Evolutionary conservation across 2,329 filamentous ascomycete species (phyloP).

Genomic region (Botrytis tulipae): DNA sequence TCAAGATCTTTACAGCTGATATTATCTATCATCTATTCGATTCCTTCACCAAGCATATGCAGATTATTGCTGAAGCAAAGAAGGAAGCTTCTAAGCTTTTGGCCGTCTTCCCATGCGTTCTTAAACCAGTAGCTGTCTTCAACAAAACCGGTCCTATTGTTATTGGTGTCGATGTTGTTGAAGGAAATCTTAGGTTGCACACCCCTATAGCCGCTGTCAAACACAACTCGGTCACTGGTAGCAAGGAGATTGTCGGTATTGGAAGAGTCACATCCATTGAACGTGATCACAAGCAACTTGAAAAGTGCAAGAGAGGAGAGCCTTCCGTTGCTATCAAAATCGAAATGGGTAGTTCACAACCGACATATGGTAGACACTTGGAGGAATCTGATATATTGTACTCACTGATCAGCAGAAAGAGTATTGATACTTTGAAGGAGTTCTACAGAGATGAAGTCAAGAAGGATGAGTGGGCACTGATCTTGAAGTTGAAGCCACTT

Average conservation of each 20-base stretch:
- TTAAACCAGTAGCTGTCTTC: slow-evolving; percentile 88
- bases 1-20: slow-evolving; percentile 98
- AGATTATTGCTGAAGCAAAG: slow-evolving; percentile 78
- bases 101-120: slow-evolving; percentile 94
- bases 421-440: slow-evolving; percentile 94
- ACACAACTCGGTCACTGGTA: slow-evolving; percentile 71
- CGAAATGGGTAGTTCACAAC: slow-evolving; percentile 88
- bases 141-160: slow-evolving; percentile 98
- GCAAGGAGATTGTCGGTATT: slow-evolving; percentile 79
- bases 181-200: slow-evolving; percentile 80
- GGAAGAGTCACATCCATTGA: slow-evolving; percentile 98
- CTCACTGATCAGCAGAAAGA: slow-evolving; percentile 79
- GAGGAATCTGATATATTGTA: slow-evolving; percentile 90
- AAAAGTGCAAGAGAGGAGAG: slow-evolving; percentile 89
- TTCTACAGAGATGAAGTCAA: slow-evolving; percentile 85
- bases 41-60: slow-evolving; percentile 93
- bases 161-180: slow-evolving; percentile 90
- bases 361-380: slow-evolving; percentile 88
- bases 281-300: slow-evolving; percentile 93
- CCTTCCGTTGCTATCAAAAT: slow-evolving; percentile 99
- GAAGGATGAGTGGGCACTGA: slow-evolving; percentile 91
- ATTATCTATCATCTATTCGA: slow-evolving; percentile 99
- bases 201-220: slow-evolving; percentile 89
- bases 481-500: slow-evolving; percentile 91
- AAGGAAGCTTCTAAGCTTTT: slow-evolving; percentile 95